These are phyloP conservation scores for Chalciporus chontae DNA, from an alignment of 768 basidiomycete species.

Conservation along the genomic window DNA sequence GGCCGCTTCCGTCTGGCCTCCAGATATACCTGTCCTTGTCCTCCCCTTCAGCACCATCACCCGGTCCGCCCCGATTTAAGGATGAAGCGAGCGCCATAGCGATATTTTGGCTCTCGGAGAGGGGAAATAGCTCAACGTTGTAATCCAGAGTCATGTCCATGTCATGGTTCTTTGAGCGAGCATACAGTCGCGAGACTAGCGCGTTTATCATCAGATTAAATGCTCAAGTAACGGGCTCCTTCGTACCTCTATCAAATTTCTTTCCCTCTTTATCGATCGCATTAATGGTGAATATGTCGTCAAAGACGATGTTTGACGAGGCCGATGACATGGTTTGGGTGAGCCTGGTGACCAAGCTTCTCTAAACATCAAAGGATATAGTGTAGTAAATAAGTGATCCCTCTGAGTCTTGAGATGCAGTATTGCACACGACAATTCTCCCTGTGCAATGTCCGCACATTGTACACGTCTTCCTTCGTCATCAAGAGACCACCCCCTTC, in stretches of 20 bases:
- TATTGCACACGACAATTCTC: not conserved
- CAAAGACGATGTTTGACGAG: constrained; percentile 80
- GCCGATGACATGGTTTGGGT: constrained; percentile 46
- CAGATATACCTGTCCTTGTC: constrained; percentile 79
- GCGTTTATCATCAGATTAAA: constrained; percentile 6
- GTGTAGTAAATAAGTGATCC: too few species aligned
- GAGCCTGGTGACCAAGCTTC: too few species aligned
- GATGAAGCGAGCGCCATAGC: constrained; percentile 86
- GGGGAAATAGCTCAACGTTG: constrained; percentile 86
- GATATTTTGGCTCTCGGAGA: constrained; percentile 65
- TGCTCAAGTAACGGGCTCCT: not conserved
- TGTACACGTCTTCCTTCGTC: constrained; percentile 27
- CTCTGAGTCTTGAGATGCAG: not conserved
- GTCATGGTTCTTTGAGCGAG: constrained; percentile 84
- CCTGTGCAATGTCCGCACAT: not conserved
- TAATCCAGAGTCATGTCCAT: constrained; percentile 95
- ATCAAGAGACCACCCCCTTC: constrained; percentile 34
- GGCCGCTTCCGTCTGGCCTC: constrained; percentile 82
- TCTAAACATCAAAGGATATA: too few species aligned
- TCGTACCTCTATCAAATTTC: constrained; percentile 92
- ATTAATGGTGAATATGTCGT: constrained; percentile 87
- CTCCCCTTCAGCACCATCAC: constrained; percentile 52
- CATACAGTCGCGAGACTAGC: constrained; percentile 87
- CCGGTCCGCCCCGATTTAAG: constrained; percentile 51
- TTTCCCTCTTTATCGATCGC: constrained; percentile 89